Evolutionary conservation across 345 rosid genomes (phyloP), one percentile per base, ranked within the genome.

Genomic region (Tarenaya hassleriana): DNA sequence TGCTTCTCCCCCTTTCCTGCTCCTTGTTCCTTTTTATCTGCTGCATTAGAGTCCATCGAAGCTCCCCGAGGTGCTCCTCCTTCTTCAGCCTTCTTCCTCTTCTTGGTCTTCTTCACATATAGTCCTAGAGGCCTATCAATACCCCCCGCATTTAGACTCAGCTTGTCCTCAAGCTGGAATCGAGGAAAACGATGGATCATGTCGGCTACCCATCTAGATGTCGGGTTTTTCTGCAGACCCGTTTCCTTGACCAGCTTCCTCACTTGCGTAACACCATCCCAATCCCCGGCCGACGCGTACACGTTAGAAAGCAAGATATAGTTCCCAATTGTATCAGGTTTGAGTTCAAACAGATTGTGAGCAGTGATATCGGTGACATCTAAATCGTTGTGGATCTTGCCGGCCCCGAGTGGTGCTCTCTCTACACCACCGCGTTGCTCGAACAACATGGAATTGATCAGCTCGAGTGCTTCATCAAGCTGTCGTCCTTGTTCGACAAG

Each of bases 371-470:
- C 67, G 34, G 94, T 95, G 15, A 82, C 57, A 33, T 81, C 85
- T 9, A 86, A 76, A 59, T 78, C 51, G 12, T 61, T 43, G 63
- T 91, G 85, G 55, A 74, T 72, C 31, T 70, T 76, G 47, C 92
- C 87, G 32, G 95, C 89, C 52, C 89, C 95, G 11, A 91, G 92
- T 45, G 87, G 68, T 17, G 98, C 96, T 32, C 98, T 92, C 98
- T 95, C 87, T 16, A 80, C 81, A 19, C 79, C 84, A 17, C 67
- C 83, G 52, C 72, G 66, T 47, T 89, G 82, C 43, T 87, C 56
- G 33, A 68, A 44, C 0, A 84, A 74, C 86, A 91, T 84, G 8
- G 60, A 71, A 45, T 69, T 35, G n/a, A 60, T 74, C 54, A 87
- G 56, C 37, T 81, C 74, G n/a, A 80, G 75, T 3, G 98, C 92